These are phyloP conservation scores for Phytophthora capsici DNA, from an alignment of 352 stramenopile species.

Conservation along the genomic window DNA sequence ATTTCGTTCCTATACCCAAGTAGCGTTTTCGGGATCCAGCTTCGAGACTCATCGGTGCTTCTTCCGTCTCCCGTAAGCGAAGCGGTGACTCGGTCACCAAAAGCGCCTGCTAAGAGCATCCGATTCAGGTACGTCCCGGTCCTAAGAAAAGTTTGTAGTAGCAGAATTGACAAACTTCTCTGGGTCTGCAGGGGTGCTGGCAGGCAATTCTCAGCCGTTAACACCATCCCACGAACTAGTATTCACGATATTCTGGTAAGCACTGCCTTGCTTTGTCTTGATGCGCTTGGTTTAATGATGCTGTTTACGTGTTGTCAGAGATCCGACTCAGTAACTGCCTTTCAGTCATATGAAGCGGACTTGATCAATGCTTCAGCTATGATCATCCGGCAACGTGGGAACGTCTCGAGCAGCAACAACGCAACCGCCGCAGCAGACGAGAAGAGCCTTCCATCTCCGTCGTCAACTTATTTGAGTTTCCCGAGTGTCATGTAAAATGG, in stretches of 20 bases:
- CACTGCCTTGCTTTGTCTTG: background rate
- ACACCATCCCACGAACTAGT: conserved; percentile 32
- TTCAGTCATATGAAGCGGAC: conserved; percentile 56
- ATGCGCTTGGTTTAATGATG: conserved; percentile 9
- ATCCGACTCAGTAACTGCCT: conserved; percentile 35
- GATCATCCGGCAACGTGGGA: conserved; percentile 51
- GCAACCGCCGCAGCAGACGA: conserved; percentile 16
- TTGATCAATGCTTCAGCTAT: conserved; percentile 67
- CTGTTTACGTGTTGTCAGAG: conserved; percentile 25
- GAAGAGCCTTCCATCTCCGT: conserved; percentile 15
- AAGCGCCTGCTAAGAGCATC: conserved; percentile 45
- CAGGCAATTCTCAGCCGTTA: conserved; percentile 63
- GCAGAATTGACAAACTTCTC: conserved; percentile 2
- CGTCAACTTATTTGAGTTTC: conserved; percentile 50
- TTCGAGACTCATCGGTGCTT: conserved; percentile 38
- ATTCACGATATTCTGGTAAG: conserved; percentile 55
- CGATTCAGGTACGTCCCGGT: conserved; percentile 46
- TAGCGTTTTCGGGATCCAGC: conserved; percentile 23
- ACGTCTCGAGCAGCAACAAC: conserved; percentile 32
- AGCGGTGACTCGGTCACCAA: conserved; percentile 48
- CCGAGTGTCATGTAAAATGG: conserved; percentile 41
- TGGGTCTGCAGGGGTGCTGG: conserved; percentile 45
- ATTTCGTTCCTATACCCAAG: conserved; percentile 35
- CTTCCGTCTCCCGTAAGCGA: conserved; percentile 53
- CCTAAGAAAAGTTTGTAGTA: too few species aligned